phyloP scores from a whole-genome alignment of 2,329 filamentous ascomycete genomes.

The Colletotrichum cuscutae region DNA sequence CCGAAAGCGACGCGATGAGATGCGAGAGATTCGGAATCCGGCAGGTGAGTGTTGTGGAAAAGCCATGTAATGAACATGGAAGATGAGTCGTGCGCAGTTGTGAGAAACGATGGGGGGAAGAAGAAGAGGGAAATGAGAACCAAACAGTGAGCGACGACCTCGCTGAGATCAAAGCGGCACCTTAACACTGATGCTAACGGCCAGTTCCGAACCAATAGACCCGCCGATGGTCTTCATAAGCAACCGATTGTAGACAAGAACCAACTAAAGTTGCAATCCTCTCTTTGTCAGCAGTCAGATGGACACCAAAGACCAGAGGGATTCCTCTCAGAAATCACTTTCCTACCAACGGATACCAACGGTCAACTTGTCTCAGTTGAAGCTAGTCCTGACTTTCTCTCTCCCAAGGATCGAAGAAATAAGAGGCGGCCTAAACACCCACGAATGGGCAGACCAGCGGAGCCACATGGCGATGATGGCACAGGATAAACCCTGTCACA shows the following conservation, averaged over 20 bases:
- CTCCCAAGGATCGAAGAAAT: neutral
- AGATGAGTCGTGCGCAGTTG: neutral
- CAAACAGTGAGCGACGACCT: neutral
- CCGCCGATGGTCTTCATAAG: neutral
- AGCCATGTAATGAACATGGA: neutral
- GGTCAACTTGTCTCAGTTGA: neutral
- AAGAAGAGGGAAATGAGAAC: neutral
- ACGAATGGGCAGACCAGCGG: constrained; percentile 10
- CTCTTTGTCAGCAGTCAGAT: neutral
- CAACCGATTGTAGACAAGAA: too few species aligned
- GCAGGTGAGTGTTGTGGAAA: neutral
- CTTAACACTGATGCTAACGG: neutral
- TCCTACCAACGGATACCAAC: neutral
- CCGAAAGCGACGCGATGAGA: neutral
- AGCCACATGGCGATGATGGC: neutral
- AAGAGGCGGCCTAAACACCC: constrained; percentile 31
- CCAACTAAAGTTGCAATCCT: neutral
- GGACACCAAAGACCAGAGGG: neutral
- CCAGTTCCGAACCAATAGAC: neutral
- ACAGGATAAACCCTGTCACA: neutral
- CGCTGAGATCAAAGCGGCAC: neutral
- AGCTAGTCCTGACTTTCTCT: neutral
- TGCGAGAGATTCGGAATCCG: neutral
- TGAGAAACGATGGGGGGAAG: neutral
- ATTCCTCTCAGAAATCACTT: neutral